These are phyloP conservation scores for Dryas integrifolia DNA, from an alignment of 331 rosid species.

Conservation along the genomic window DNA sequence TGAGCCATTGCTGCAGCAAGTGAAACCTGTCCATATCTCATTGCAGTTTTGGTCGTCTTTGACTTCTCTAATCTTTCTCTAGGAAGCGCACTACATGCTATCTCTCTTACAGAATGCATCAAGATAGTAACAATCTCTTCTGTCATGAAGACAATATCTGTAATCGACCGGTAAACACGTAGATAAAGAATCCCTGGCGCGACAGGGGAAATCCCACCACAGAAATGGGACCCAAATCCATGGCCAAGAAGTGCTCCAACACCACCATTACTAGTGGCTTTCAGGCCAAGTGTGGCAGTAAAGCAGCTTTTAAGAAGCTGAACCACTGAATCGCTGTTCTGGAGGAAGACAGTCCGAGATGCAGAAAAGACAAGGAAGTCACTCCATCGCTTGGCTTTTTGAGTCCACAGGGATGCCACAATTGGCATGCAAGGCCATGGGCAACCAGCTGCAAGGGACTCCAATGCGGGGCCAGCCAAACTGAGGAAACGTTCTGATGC, in stretches of 20 bases:
- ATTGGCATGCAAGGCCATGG: slow-evolving; percentile 72
- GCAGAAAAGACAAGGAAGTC: slow-evolving; percentile 60
- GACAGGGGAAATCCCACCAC: slow-evolving; percentile 54
- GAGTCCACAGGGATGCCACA: slow-evolving; percentile 63
- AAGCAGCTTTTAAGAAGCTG: slow-evolving; percentile 62
- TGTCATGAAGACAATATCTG: slow-evolving; percentile 47
- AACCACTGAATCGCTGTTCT: slow-evolving; percentile 46
- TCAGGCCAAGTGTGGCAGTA: slow-evolving; percentile 49
- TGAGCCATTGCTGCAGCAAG: slow-evolving; percentile 44
- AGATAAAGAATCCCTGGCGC: slow-evolving; percentile 63
- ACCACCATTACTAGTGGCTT: slow-evolving; percentile 46
- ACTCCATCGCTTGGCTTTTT: slow-evolving; percentile 59
- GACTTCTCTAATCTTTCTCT: slow-evolving; percentile 31
- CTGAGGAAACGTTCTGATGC: slow-evolving; percentile 55
- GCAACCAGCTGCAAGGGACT: slow-evolving; percentile 61
- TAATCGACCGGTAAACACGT: slow-evolving; percentile 51
- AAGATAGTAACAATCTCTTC: slow-evolving; percentile 47
- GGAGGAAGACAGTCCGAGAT: slow-evolving; percentile 59
- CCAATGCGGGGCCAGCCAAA: slow-evolving; percentile 61
- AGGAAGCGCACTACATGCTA: slow-evolving; percentile 31
- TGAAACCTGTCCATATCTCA: slow-evolving; percentile 44
- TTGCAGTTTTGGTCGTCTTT: slow-evolving; percentile 24
- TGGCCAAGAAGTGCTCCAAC: slow-evolving; percentile 62
- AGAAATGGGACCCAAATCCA: slow-evolving; percentile 58
- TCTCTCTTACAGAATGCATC: slow-evolving; percentile 48